Percentiles rank a stretch among this genome's conserved stretches.
Conservation (phyloP, 345 rosid genomes). For the Brassica incana region DNA sequence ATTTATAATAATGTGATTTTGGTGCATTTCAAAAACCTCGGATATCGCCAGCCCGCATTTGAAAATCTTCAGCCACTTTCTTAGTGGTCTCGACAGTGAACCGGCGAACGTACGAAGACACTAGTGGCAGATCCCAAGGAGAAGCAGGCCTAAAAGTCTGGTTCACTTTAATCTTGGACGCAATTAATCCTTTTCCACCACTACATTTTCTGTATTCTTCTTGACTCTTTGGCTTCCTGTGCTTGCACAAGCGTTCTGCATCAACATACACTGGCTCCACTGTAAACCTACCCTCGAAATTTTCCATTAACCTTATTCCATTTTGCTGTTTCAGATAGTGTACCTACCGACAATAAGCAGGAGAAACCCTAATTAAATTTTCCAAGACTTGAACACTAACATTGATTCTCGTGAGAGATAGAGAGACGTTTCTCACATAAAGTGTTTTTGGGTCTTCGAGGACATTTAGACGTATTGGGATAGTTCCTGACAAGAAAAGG, state of each 20-base stretch:
- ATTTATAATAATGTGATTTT: background rate
- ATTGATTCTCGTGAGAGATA: background rate
- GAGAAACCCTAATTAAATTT: background rate
- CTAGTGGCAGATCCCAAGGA: constrained; percentile 65
- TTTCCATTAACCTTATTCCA: constrained; percentile 65
- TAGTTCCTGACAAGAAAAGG: constrained; percentile 74
- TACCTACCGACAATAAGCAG: constrained; percentile 50
- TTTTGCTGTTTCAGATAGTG: constrained; percentile 59
- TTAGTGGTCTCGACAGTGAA: constrained; percentile 62
- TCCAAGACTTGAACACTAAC: background rate
- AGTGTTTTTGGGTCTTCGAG: constrained; percentile 59
- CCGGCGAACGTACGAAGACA: constrained; percentile 78
- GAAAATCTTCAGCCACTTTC: constrained; percentile 57
- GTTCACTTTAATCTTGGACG: constrained; percentile 59
- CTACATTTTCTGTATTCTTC: constrained; percentile 69
- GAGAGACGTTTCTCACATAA: constrained; percentile 43
- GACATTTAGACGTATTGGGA: constrained; percentile 61
- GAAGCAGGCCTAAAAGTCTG: constrained; percentile 68
- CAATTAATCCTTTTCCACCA: constrained; percentile 67
- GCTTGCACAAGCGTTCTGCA: constrained; percentile 54
- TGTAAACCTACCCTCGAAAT: constrained; percentile 71
- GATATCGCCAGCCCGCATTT: background rate
- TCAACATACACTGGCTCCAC: constrained; percentile 70
- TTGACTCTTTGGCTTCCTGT: constrained; percentile 59
- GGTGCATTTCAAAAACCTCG: constrained; percentile 13